Conservation (phyloP, 768 basidiomycete species). For the Rhizopogon roseolus region DNA sequence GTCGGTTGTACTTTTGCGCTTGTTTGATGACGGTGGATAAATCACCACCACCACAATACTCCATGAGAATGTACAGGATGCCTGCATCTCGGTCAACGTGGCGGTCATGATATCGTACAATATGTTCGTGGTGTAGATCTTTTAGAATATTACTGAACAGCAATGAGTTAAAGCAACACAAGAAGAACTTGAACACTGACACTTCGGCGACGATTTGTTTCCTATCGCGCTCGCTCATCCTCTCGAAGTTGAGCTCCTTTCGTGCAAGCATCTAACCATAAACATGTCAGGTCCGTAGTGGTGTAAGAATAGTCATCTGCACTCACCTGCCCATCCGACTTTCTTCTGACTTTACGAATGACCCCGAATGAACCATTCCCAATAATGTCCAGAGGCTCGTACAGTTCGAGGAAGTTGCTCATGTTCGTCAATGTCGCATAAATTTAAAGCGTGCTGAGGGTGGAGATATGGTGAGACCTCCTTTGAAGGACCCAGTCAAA, state of each 20-base stretch:
- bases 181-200: conserved; percentile 43
- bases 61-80: conserved; percentile 97
- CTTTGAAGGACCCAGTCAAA: conserved; percentile 10
- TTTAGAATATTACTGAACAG: conserved; percentile 85
- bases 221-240: conserved; percentile 93
- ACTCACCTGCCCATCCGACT: conserved; percentile 77
- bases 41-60: conserved; percentile 97
- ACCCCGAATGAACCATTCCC: conserved; percentile 98
- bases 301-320: neutral
- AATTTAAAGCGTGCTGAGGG: neutral
- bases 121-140: conserved; percentile 91
- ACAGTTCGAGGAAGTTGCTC: conserved; percentile 59
- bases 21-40: conserved; percentile 84
- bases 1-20: conserved; percentile 59
- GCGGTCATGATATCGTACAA: conserved; percentile 92
- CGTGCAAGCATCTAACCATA: conserved; percentile 69
- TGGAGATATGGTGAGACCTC: neutral
- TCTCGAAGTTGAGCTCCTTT: conserved; percentile 96
- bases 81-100: conserved; percentile 87
- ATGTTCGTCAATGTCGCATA: conserved; percentile 13
- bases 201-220: conserved; percentile 98
- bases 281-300: neutral
- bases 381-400: conserved; percentile 86
- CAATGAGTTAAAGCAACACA: neutral
- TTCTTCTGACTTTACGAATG: conserved; percentile 89